phyloP scores from a whole-genome alignment of 2,329 filamentous ascomycete species.

The Escovopsis sp. region DNA sequence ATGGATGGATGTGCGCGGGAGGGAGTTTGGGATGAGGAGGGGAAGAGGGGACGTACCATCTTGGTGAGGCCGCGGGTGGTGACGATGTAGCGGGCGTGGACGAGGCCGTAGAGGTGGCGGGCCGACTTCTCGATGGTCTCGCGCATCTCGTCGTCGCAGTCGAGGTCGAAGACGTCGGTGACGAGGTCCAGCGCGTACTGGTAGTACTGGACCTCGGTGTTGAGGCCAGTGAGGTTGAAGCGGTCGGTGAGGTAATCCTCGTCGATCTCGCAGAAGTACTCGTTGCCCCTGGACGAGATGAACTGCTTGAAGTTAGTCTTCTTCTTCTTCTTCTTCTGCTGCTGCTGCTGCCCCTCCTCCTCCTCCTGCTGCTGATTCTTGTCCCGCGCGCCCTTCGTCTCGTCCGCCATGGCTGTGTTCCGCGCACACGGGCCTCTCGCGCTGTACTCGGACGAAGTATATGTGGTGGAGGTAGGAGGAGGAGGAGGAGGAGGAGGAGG shows the following conservation, averaged over 20 bases:
- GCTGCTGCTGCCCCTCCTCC: neutral
- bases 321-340: no score
- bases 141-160: slow-evolving; percentile 96
- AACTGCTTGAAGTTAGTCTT: slow-evolving; percentile 45
- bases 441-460: no score
- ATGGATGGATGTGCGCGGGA: neutral
- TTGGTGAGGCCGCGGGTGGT: slow-evolving; percentile 87
- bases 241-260: slow-evolving; percentile 97
- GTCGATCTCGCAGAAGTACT: slow-evolving; percentile 99
- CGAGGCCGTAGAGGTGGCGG: slow-evolving; percentile 84
- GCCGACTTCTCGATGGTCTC: slow-evolving; percentile 97
- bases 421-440: no score
- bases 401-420: no score
- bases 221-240: slow-evolving; percentile 94
- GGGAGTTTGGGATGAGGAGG: neutral
- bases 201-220: slow-evolving; percentile 96
- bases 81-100: slow-evolving; percentile 93
- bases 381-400: neutral
- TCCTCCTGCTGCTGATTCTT: neutral
- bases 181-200: slow-evolving; percentile 96
- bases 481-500: no score
- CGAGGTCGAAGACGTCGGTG: slow-evolving; percentile 95
- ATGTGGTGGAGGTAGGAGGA: no score
- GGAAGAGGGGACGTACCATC: slow-evolving; percentile 37
- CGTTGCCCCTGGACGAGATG: slow-evolving; percentile 91